Conservation (phyloP, 1,284 basidiomycete genomes). For the Schizophyllum commune region DNA sequence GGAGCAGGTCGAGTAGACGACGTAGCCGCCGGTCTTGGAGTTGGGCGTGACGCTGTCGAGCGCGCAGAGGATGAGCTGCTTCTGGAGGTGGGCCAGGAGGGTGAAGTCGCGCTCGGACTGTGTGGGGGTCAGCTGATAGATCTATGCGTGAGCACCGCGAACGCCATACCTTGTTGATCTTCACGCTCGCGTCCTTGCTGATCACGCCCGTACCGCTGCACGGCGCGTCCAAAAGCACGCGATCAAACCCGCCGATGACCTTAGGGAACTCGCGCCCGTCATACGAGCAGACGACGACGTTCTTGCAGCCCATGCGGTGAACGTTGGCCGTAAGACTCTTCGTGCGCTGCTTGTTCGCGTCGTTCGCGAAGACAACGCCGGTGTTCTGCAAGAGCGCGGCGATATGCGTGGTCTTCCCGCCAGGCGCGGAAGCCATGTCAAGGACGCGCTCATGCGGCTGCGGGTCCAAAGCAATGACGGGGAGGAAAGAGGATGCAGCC, state of each 20-base stretch:
- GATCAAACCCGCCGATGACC: constrained; percentile 97
- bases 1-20: constrained; percentile 99
- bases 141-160: neutral
- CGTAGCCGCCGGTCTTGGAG: constrained; percentile 87
- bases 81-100: constrained; percentile 93
- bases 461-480: constrained; percentile 91
- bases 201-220: constrained; percentile 99
- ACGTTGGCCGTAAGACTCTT: constrained; percentile 97
- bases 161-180: constrained; percentile 86
- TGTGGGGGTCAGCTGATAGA: constrained; percentile 1
- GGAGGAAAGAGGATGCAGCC: constrained; percentile 98
- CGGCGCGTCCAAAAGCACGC: constrained; percentile 94
- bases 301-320: constrained; percentile 96
- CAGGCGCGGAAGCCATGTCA: constrained; percentile 98
- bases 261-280: constrained; percentile 99
- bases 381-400: constrained; percentile 97
- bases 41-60: constrained; percentile 92
- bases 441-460: constrained; percentile 92
- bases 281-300: constrained; percentile 96
- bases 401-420: constrained; percentile 96
- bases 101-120: constrained; percentile 94
- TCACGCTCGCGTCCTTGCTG: constrained; percentile 95
- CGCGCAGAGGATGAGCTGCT: constrained; percentile 96
- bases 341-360: constrained; percentile 90
- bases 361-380: constrained; percentile 97